phyloP scores from a whole-genome alignment of 73 alveolate genomes.

The Uronychia setigera region DNA sequence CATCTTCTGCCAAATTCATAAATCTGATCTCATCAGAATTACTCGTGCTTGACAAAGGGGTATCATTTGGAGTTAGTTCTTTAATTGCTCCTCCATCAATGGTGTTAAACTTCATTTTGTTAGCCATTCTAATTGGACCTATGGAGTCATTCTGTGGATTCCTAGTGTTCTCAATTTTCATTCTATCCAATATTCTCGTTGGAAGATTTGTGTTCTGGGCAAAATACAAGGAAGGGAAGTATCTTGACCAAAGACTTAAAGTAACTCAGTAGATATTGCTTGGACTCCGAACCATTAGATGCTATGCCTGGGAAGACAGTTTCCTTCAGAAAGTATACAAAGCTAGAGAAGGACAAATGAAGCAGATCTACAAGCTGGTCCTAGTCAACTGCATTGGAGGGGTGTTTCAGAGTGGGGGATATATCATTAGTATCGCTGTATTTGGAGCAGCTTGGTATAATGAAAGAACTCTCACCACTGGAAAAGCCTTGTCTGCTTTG shows the following conservation, averaged over 20 bases:
- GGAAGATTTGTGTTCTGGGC: not conserved
- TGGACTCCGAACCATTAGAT: conserved; percentile 60
- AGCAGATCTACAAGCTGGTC: not conserved
- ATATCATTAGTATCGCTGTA: not conserved
- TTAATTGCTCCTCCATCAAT: not conserved
- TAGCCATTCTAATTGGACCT: not conserved
- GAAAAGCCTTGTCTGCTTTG: not conserved
- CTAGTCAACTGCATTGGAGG: not conserved
- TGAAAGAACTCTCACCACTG: not conserved
- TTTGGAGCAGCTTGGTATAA: not conserved
- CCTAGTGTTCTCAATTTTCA: not conserved
- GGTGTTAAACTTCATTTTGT: not conserved
- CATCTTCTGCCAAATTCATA: not conserved
- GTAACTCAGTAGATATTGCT: conserved; percentile 2
- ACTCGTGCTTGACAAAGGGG: not conserved
- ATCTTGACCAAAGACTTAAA: not conserved
- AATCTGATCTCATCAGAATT: not conserved
- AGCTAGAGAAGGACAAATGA: not conserved
- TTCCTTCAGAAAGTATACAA: not conserved
- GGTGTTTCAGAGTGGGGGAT: not conserved
- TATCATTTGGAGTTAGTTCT: not conserved
- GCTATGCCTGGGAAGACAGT: conserved; percentile 49
- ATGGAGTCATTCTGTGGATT: not conserved
- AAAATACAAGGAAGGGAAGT: not conserved
- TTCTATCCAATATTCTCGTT: not conserved